A percentile compares a stretch with the other conserved stretches of the same genome.
Conservation (phyloP, 108 stramenopile species). For the Cylindrotheca closterium region DNA sequence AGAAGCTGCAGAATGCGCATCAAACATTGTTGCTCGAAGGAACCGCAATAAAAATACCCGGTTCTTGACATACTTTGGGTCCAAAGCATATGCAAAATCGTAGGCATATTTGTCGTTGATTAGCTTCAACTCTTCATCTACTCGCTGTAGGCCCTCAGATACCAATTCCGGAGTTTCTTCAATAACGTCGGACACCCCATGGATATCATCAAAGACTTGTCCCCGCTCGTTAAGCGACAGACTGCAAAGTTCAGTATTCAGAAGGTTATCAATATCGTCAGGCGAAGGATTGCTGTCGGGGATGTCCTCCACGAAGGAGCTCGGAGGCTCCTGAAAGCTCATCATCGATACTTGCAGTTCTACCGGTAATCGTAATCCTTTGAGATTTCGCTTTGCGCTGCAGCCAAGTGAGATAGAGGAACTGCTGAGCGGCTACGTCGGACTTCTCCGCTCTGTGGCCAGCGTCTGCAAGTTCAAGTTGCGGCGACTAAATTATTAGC, state of each 20-base stretch:
- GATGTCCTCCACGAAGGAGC: no score
- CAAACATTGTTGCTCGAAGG: slow-evolving; percentile 23
- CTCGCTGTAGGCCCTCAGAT: background rate
- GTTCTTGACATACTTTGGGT: slow-evolving; percentile 14
- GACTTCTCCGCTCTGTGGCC: no score
- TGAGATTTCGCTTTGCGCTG: no score
- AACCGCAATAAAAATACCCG: slow-evolving; percentile 23
- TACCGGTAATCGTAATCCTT: no score
- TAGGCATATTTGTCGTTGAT: slow-evolving; percentile 6
- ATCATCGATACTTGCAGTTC: no score
- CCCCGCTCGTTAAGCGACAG: slow-evolving; percentile 20
- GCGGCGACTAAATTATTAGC: no score
- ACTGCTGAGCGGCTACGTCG: no score
- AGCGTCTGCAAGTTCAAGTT: no score
- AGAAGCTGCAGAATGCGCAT: background rate
- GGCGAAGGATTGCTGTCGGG: no score
- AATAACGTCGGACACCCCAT: slow-evolving; percentile 14
- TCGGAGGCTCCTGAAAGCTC: no score
- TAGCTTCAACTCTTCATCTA: background rate
- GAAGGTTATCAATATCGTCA: slow-evolving; percentile 6
- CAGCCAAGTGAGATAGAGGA: no score
- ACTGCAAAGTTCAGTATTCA: slow-evolving; percentile 10
- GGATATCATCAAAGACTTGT: slow-evolving; percentile 13
- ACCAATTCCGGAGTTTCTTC: slow-evolving; percentile 17
- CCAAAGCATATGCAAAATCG: background rate